Evolutionary conservation across 1,284 basidiomycete species (phyloP).

Genomic region (Tilletia indica): DNA sequence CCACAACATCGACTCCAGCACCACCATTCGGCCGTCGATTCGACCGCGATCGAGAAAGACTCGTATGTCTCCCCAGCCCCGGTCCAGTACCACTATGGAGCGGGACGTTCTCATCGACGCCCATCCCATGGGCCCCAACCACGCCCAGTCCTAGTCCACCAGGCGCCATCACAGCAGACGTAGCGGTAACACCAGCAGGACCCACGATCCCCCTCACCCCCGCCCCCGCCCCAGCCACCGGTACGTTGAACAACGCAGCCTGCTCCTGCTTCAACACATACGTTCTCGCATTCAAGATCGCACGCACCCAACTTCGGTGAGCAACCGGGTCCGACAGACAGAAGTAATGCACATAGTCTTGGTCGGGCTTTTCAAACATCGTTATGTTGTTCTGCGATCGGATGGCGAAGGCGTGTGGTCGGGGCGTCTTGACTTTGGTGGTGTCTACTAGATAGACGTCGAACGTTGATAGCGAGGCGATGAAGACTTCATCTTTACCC

Average conservation of each 20-base stretch:
- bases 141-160: not conserved
- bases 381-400: conserved; percentile 41
- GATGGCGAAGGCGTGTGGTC: conserved; percentile 48
- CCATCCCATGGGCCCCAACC: too few species aligned
- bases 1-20: not conserved
- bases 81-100: not conserved
- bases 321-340: conserved; percentile 47
- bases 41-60: conserved; percentile 12
- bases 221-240: conserved; percentile 16
- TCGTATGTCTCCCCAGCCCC: not conserved
- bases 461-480: conserved; percentile 46
- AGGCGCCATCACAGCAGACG: not conserved
- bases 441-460: conserved; percentile 50
- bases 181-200: not conserved
- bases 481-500: conserved; percentile 46
- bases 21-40: not conserved
- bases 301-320: conserved; percentile 50
- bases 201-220: not conserved
- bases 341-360: conserved; percentile 49
- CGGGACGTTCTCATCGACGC: too few species aligned
- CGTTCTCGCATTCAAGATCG: conserved; percentile 46
- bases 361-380: conserved; percentile 47
- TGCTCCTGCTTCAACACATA: conserved; percentile 52
- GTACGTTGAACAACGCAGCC: conserved; percentile 42
- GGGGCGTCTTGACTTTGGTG: conserved; percentile 39